These are phyloP conservation scores for Solanum hybrid DNA, from an alignment of 305 asterid genomes.

Conservation along the genomic window DNA sequence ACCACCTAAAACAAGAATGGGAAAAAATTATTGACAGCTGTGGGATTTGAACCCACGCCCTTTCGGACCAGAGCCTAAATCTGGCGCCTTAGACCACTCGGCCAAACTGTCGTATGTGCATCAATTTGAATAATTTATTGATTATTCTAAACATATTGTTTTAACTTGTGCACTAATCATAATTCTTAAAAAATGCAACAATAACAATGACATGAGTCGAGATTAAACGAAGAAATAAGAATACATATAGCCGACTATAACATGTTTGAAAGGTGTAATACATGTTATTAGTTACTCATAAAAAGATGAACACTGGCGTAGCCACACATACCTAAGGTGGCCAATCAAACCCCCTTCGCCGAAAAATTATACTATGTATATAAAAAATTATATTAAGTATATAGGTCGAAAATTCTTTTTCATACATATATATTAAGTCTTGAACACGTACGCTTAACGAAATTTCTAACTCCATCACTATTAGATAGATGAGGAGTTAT, in stretches of 20 bases:
- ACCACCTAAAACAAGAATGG: no score
- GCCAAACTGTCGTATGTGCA: not conserved
- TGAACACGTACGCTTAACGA: not conserved
- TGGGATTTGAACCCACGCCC: constrained; percentile 98
- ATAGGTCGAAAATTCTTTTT: not conserved
- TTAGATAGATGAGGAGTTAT: not conserved
- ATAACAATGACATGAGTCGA: not conserved
- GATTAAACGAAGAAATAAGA: not conserved
- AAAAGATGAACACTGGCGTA: not conserved
- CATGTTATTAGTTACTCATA: not conserved
- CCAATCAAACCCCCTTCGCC: not conserved
- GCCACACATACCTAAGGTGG: not conserved
- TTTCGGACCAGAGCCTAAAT: constrained; percentile 99
- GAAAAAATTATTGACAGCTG: not conserved
- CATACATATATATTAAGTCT: not conserved
- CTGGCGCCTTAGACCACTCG: constrained; percentile 90
- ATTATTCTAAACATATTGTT: not conserved
- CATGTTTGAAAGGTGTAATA: not conserved
- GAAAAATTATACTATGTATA: no score
- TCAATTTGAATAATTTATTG: fast-evolving
- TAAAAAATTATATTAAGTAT: no score
- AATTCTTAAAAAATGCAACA: not conserved
- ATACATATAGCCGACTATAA: not conserved
- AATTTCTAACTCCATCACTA: not conserved
- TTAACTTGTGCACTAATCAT: not conserved